Conservation (phyloP, 345 rosid genomes). For the Salix viminalis region DNA sequence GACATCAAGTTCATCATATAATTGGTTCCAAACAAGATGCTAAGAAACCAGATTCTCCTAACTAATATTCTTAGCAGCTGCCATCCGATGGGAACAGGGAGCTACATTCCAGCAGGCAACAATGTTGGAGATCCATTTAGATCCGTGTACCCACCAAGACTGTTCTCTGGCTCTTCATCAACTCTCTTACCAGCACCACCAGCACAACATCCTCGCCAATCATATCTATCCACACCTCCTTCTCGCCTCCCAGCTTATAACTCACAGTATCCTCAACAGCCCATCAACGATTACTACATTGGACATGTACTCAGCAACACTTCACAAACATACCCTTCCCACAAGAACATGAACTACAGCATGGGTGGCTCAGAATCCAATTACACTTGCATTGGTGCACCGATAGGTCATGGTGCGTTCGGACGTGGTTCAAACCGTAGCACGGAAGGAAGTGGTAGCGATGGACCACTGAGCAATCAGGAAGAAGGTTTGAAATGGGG, state of each 20-base stretch:
- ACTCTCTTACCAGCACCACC: slow-evolving; percentile 27
- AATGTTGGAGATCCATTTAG: slow-evolving; percentile 49
- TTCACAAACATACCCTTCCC: slow-evolving; percentile 32
- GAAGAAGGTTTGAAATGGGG: slow-evolving; percentile 45
- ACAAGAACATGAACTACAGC: slow-evolving; percentile 31
- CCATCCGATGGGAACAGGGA: slow-evolving; percentile 37
- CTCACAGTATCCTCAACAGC: slow-evolving; percentile 32
- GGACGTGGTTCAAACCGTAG: slow-evolving; percentile 26
- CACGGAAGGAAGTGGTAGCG: slow-evolving; percentile 33
- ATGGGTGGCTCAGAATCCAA: slow-evolving; percentile 38
- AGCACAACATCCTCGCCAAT: slow-evolving; percentile 26
- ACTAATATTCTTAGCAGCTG: slow-evolving; percentile 34
- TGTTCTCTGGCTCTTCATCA: slow-evolving; percentile 47
- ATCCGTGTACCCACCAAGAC: slow-evolving; percentile 51
- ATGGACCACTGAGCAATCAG: slow-evolving; percentile 43
- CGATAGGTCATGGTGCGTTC: slow-evolving; percentile 42
- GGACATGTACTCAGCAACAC: slow-evolving; percentile 50
- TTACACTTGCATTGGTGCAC: slow-evolving; percentile 82
- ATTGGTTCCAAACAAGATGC: no score
- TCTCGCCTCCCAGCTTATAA: slow-evolving; percentile 35
- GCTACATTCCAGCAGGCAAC: slow-evolving; percentile 42
- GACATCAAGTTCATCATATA: no score
- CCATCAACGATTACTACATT: slow-evolving; percentile 49
- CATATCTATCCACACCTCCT: slow-evolving; percentile 49
- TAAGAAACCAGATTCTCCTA: neutral